Conservation (phyloP, 495 filamentous ascomycete genomes). For the Penicillium ucsense region DNA sequence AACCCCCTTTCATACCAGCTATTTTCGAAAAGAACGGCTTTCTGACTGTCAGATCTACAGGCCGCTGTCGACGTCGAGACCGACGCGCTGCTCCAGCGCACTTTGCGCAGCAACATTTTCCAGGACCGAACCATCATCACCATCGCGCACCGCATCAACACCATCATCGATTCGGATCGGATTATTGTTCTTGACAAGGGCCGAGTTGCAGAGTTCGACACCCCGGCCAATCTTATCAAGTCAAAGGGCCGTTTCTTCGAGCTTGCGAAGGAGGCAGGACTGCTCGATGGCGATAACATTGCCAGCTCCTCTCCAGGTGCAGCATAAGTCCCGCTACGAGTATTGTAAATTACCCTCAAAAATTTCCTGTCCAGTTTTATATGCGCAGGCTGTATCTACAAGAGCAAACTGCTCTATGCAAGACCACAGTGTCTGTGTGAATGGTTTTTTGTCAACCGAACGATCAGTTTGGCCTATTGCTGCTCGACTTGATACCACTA, state of each 20-base stretch:
- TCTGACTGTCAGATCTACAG: constrained; percentile 20
- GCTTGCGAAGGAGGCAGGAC: constrained; percentile 45
- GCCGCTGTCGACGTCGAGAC: constrained; percentile 94
- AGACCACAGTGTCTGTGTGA: no score
- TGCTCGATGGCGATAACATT: constrained; percentile 40
- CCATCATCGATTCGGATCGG: constrained; percentile 84
- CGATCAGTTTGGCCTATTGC: no score
- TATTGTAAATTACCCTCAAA: constrained; percentile 5
- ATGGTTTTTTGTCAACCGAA: no score
- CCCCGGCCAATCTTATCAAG: constrained; percentile 44
- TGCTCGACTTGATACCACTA: no score
- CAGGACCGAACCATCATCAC: constrained; percentile 92
- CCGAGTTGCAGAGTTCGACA: constrained; percentile 50
- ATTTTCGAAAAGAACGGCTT: constrained; percentile 2
- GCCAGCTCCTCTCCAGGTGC: constrained; percentile 15
- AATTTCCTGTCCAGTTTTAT: constrained; percentile 1
- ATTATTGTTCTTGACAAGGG: constrained; percentile 79
- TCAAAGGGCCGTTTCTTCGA: constrained; percentile 45
- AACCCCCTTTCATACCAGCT: neutral
- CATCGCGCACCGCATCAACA: constrained; percentile 95
- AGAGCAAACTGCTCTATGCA: no score
- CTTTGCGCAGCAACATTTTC: constrained; percentile 53
- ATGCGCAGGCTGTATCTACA: constrained; percentile 1
- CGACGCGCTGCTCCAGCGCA: constrained; percentile 66
- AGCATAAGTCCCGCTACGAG: constrained; percentile 6